Evolutionary conservation across 1,284 basidiomycete genomes (phyloP).

Genomic region (Peniophora sp.): DNA sequence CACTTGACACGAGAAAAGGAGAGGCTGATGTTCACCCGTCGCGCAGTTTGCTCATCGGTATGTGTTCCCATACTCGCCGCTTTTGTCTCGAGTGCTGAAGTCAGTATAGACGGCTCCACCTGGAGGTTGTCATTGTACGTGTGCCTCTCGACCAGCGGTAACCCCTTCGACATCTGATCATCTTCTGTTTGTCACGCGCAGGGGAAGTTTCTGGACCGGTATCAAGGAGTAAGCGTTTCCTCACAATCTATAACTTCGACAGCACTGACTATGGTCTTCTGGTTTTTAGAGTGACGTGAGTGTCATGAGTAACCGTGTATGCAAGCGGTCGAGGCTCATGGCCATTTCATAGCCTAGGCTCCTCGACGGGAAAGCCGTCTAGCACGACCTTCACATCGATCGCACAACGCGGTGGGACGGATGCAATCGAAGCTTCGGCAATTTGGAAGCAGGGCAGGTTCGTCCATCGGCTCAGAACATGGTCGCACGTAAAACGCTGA

Average conservation of each 20-base stretch:
- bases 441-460: slow-evolving; percentile 37
- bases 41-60: slow-evolving; percentile 17
- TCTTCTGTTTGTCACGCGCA: no score
- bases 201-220: slow-evolving; percentile 35
- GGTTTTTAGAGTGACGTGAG: not conserved
- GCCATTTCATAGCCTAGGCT: slow-evolving; percentile 18
- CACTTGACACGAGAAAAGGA: not conserved
- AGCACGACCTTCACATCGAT: slow-evolving; percentile 32
- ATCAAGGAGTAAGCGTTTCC: slow-evolving; percentile 31
- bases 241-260: slow-evolving; percentile 3
- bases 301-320: no score
- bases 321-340: not conserved
- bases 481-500: slow-evolving; percentile 52
- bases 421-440: slow-evolving; percentile 38
- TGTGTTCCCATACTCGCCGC: not conserved
- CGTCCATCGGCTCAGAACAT: slow-evolving; percentile 27
- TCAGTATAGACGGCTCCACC: slow-evolving; percentile 8
- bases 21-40: not conserved
- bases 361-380: slow-evolving; percentile 35
- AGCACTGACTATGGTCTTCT: not conserved
- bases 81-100: not conserved
- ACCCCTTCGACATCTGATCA: no score
- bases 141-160: no score
- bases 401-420: slow-evolving; percentile 32
- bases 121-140: slow-evolving; percentile 33